A percentile compares a stretch with the other conserved stretches of the same genome.
phyloP scores from a whole-genome alignment of 2,329 filamentous ascomycete genomes.

The Coniella lustricola region DNA sequence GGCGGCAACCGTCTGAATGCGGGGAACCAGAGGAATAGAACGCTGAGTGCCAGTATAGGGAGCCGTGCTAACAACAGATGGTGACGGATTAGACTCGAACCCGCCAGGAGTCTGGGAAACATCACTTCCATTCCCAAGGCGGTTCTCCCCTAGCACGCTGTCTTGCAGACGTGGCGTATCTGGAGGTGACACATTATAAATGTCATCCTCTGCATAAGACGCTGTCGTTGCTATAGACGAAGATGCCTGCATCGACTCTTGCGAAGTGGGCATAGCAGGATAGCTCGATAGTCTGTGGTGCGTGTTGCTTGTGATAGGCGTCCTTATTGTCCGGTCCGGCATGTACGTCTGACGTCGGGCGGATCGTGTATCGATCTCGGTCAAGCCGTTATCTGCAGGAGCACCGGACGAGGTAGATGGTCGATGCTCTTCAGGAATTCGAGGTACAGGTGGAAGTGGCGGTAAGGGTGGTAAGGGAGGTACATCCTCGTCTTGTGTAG shows the following conservation, averaged over 20 bases:
- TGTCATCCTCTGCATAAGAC: constrained; percentile 27
- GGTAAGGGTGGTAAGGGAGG: constrained; percentile 21
- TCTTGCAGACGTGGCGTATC: constrained; percentile 29
- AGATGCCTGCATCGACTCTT: constrained; percentile 1
- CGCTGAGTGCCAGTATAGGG: constrained; percentile 16
- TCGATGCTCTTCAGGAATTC: constrained; percentile 7
- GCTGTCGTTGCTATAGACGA: constrained; percentile 1
- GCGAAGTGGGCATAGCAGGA: constrained; percentile 22
- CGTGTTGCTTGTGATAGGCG: constrained; percentile 1
- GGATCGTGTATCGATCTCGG: neutral
- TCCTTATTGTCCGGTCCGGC: constrained; percentile 8
- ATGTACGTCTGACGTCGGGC: constrained; percentile 8
- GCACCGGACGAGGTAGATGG: neutral
- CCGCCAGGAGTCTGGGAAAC: neutral
- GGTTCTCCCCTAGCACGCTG: constrained; percentile 12
- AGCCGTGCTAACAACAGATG: constrained; percentile 9
- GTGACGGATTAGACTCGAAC: constrained; percentile 5
- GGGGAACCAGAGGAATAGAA: constrained; percentile 16
- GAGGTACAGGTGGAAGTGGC: constrained; percentile 21
- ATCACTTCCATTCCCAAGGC: constrained; percentile 14
- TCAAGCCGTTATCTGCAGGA: neutral
- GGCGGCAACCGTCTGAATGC: constrained; percentile 16
- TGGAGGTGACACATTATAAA: constrained; percentile 43
- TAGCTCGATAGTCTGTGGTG: constrained; percentile 32
- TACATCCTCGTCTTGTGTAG: constrained; percentile 2